These are phyloP conservation scores for Coniella vitis DNA, from an alignment of 2,329 filamentous ascomycete genomes.

Conservation along the genomic window DNA sequence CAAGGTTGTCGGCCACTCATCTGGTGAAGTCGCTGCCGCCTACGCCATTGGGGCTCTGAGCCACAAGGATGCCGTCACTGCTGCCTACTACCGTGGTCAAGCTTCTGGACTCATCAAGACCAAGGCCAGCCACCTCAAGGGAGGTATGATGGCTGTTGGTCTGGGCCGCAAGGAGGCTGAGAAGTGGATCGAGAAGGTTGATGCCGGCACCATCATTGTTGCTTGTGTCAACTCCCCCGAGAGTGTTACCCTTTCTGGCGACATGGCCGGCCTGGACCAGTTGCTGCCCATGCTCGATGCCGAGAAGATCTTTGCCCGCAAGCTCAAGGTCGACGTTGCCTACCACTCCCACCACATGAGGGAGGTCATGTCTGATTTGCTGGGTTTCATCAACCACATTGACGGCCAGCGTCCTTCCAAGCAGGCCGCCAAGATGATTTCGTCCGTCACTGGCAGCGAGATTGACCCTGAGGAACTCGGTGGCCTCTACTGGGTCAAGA, in stretches of 20 bases:
- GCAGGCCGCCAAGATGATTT: slow-evolving; percentile 10
- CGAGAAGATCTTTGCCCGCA: slow-evolving; percentile 23
- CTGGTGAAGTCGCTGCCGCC: slow-evolving; percentile 16
- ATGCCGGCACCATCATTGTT: slow-evolving; percentile 9
- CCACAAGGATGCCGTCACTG: slow-evolving; percentile 12
- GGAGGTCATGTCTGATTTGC: slow-evolving; percentile 24
- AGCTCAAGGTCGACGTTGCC: slow-evolving; percentile 16
- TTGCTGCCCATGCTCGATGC: slow-evolving; percentile 17
- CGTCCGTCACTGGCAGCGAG: slow-evolving; percentile 9
- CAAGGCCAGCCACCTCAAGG: slow-evolving; percentile 7
- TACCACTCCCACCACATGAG: slow-evolving; percentile 18
- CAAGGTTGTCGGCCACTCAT: slow-evolving; percentile 26
- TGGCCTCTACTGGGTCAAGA: slow-evolving; percentile 19
- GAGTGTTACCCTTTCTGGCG: slow-evolving; percentile 30
- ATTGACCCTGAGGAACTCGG: slow-evolving; percentile 11
- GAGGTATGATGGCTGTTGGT: slow-evolving; percentile 11
- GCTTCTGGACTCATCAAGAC: slow-evolving; percentile 6
- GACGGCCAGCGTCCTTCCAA: slow-evolving; percentile 18
- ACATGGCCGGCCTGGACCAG: slow-evolving; percentile 21
- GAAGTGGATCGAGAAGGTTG: slow-evolving; percentile 4
- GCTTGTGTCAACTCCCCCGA: slow-evolving; percentile 19
- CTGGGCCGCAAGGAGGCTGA: slow-evolving; percentile 10
- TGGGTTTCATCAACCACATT: slow-evolving; percentile 21
- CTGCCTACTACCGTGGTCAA: slow-evolving; percentile 12
- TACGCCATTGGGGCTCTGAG: slow-evolving; percentile 13